Conservation (phyloP, 495 filamentous ascomycete species). For the Aspergillus kassunensis region DNA sequence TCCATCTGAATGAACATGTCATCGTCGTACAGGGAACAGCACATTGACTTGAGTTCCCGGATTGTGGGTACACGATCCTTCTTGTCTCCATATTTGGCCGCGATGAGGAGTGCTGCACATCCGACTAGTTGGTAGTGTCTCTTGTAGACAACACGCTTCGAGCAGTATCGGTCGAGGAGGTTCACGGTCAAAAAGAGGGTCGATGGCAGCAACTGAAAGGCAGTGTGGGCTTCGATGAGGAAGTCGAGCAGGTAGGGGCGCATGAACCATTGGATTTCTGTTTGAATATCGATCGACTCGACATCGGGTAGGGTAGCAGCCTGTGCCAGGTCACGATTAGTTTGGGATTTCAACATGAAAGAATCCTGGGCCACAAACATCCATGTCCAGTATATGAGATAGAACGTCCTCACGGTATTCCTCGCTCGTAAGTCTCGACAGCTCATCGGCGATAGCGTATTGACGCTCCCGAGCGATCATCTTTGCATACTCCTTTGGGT, state of each 20-base stretch:
- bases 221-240: slow-evolving; percentile 92
- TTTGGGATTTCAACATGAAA: neutral
- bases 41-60: slow-evolving; percentile 96
- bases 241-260: slow-evolving; percentile 97
- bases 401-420: slow-evolving; percentile 93
- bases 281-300: slow-evolving; percentile 96
- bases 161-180: slow-evolving; percentile 95
- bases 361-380: slow-evolving; percentile 55
- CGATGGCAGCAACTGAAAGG: slow-evolving; percentile 89
- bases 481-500: slow-evolving; percentile 64
- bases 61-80: slow-evolving; percentile 97
- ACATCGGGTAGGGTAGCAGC: slow-evolving; percentile 88
- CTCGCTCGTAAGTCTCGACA: slow-evolving; percentile 74
- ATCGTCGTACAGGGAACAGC: slow-evolving; percentile 95
- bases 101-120: slow-evolving; percentile 92
- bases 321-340: slow-evolving; percentile 47
- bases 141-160: slow-evolving; percentile 97
- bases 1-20: slow-evolving; percentile 99
- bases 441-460: slow-evolving; percentile 77
- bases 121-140: slow-evolving; percentile 98
- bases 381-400: slow-evolving; percentile 92
- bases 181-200: slow-evolving; percentile 96
- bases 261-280: slow-evolving; percentile 99
- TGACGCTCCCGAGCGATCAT: slow-evolving; percentile 71
- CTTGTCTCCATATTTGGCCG: slow-evolving; percentile 96